Conservation (phyloP, 2,329 filamentous ascomycete genomes). For the Fusarium lyarnte region DNA sequence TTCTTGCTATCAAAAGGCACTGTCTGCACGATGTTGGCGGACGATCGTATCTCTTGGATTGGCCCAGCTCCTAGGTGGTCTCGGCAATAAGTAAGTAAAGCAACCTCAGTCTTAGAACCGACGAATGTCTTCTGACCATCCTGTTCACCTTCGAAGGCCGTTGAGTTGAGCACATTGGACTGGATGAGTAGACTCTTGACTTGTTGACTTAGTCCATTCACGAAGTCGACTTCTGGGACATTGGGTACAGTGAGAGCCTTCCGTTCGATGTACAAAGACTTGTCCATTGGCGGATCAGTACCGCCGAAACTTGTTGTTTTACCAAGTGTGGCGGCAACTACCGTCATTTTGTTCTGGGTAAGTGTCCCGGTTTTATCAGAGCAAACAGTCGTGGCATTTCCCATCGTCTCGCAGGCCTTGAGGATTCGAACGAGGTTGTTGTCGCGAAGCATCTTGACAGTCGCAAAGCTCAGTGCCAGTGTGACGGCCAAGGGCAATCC, state of each 20-base stretch:
- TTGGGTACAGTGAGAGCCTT: conserved; percentile 35
- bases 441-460: conserved; percentile 74
- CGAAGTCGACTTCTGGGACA: conserved; percentile 44
- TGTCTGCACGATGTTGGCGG: conserved; percentile 59
- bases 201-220: conserved; percentile 28
- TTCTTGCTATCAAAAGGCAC: conserved; percentile 64
- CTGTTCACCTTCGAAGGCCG: conserved; percentile 63
- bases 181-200: conserved; percentile 69
- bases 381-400: conserved; percentile 78
- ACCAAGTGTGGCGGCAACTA: conserved; percentile 75
- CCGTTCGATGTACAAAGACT: conserved; percentile 33
- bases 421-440: conserved; percentile 75
- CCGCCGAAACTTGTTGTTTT: conserved; percentile 47
- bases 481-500: conserved; percentile 74
- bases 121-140: conserved; percentile 57
- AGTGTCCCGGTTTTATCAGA: conserved; percentile 65
- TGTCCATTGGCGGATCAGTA: conserved; percentile 34
- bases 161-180: conserved; percentile 68
- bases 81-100: conserved; percentile 60
- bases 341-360: conserved; percentile 76
- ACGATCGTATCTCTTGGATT: conserved; percentile 56
- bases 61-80: conserved; percentile 61
- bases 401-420: conserved; percentile 77
- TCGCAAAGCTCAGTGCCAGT: conserved; percentile 73
- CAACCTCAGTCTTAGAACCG: conserved; percentile 67